These are phyloP conservation scores for Tetracladium setigerum DNA, from an alignment of 495 filamentous ascomycete genomes.

Conservation along the genomic window DNA sequence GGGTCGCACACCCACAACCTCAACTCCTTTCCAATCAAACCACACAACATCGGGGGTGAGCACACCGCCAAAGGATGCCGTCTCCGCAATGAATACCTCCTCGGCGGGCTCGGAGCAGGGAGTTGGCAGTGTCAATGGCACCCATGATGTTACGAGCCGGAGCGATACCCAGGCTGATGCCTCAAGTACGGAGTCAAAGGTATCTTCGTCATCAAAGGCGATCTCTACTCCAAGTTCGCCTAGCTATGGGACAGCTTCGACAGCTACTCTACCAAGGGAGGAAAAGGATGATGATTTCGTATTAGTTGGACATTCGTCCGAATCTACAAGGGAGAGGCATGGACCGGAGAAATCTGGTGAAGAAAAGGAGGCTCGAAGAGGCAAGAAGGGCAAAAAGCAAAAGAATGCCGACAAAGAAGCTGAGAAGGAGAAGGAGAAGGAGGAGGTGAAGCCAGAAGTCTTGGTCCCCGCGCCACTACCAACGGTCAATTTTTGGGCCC, in stretches of 20 bases:
- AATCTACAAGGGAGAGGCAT: conserved; percentile 50
- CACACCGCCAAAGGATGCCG: conserved; percentile 18
- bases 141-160: conserved; percentile 7
- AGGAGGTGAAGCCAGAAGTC: conserved; percentile 45
- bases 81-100: conserved; percentile 13
- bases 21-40: conserved; percentile 12
- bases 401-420: conserved; percentile 22
- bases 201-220: conserved; percentile 6
- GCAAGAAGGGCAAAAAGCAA: conserved; percentile 38
- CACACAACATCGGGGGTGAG: conserved; percentile 30
- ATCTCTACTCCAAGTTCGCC: conserved; percentile 58
- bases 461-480: conserved; percentile 78
- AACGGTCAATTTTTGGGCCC: conserved; percentile 76
- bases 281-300: conserved; percentile 47
- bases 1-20: conserved; percentile 43
- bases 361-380: conserved; percentile 34
- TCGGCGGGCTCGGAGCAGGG: conserved; percentile 17
- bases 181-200: conserved; percentile 20
- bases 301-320: conserved; percentile 41
- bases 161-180: conserved; percentile 3
- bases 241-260: conserved; percentile 57
- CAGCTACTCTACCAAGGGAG: conserved; percentile 60
- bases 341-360: conserved; percentile 22
- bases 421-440: conserved; percentile 38
- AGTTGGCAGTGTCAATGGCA: conserved; percentile 17